Evolutionary conservation across 1,284 basidiomycete genomes (phyloP).

Genomic region (Ceraceosorus guamensis): DNA sequence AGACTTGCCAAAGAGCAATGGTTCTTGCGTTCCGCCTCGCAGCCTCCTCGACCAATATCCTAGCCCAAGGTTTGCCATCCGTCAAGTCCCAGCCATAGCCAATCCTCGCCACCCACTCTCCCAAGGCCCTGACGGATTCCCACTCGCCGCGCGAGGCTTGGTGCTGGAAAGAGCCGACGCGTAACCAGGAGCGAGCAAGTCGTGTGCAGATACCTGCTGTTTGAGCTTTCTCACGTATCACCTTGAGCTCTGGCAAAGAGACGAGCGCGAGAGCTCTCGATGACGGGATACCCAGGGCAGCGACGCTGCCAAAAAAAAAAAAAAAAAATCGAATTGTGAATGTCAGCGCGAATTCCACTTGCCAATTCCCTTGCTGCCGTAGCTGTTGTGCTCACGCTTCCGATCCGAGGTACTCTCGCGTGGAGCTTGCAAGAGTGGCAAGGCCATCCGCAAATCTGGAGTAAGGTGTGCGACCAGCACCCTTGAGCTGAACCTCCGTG

Average conservation of each 20-base stretch:
- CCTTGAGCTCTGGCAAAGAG: constrained; percentile 66
- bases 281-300: constrained; percentile 77
- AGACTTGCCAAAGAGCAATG: too few relatives aligned
- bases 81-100: constrained; percentile 48
- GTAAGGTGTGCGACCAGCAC: constrained; percentile 87
- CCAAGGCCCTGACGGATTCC: constrained; percentile 58
- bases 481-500: constrained; percentile 82
- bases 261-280: constrained; percentile 78
- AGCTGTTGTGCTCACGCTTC: too few relatives aligned
- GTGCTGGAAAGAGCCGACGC: constrained; percentile 85
- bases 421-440: constrained; percentile 81
- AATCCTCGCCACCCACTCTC: constrained; percentile 63
- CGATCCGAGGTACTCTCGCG: constrained; percentile 65
- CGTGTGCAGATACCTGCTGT: constrained; percentile 73
- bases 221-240: constrained; percentile 72
- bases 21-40: too few relatives aligned
- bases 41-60: too few relatives aligned
- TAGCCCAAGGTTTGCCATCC: too few relatives aligned
- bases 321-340: too few relatives aligned
- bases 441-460: constrained; percentile 83
- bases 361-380: too few relatives aligned
- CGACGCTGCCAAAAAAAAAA: too few relatives aligned
- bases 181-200: constrained; percentile 79
- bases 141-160: constrained; percentile 58
- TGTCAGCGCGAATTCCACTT: too few relatives aligned